Evolutionary conservation across 441 rosid species (phyloP).

Genomic region (Gossypium lobatum): DNA sequence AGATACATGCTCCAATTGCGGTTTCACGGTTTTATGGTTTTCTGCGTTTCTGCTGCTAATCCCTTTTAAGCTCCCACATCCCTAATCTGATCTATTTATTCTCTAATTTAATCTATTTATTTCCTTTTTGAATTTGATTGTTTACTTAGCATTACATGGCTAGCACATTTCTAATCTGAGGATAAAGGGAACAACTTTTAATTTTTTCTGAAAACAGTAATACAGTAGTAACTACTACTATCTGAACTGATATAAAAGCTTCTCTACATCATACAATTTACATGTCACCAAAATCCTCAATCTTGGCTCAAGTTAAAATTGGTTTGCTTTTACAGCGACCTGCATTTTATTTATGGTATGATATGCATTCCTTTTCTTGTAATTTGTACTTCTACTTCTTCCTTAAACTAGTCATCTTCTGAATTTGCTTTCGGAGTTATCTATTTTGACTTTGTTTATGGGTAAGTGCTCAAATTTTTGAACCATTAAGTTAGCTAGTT

Average conservation of each 20-base stretch:
- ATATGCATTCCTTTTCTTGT: not conserved
- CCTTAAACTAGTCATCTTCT: not conserved
- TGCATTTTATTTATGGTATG: not conserved
- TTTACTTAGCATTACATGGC: not conserved
- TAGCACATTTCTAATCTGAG: too few relatives aligned
- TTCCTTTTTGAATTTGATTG: conserved; percentile 12
- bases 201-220: not conserved
- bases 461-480: not conserved
- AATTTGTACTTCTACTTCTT: not conserved
- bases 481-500: not conserved
- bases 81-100: too few relatives aligned
- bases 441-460: not conserved
- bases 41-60: too few relatives aligned
- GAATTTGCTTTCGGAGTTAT: not conserved
- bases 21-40: too few relatives aligned
- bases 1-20: too few relatives aligned
- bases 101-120: too few relatives aligned
- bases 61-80: too few relatives aligned
- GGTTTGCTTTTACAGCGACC: not conserved
- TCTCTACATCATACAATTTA: not conserved
- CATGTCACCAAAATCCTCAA: not conserved
- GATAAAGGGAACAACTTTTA: too few relatives aligned
- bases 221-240: conserved; percentile 11
- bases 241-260: conserved; percentile 21
- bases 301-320: not conserved